These are phyloP conservation scores for Plantago rigida DNA, from an alignment of 305 asterid species.

Conservation along the genomic window DNA sequence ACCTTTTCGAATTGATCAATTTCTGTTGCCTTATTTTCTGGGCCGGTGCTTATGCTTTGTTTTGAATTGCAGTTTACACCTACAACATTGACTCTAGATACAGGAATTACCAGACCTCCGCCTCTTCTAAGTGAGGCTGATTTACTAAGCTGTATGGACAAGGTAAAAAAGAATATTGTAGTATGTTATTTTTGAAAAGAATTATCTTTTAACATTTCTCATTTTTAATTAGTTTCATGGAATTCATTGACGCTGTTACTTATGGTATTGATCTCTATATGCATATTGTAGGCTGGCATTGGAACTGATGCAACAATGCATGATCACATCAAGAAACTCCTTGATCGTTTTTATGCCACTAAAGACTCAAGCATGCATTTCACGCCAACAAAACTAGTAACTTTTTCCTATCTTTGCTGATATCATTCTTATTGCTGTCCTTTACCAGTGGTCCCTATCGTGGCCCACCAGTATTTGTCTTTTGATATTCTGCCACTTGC, in stretches of 20 bases:
- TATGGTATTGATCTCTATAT: slow-evolving; percentile 19
- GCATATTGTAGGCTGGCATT: slow-evolving; percentile 58
- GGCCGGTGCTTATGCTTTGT: slow-evolving; percentile 21
- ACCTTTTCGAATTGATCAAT: slow-evolving; percentile 5
- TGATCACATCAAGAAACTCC: slow-evolving; percentile 93
- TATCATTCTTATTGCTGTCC: slow-evolving; percentile 11
- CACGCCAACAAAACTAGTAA: slow-evolving; percentile 88
- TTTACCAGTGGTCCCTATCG: not conserved
- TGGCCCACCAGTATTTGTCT: not conserved
- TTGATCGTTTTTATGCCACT: slow-evolving; percentile 86
- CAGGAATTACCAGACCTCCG: slow-evolving; percentile 96
- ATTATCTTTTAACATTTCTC: slow-evolving; percentile 12
- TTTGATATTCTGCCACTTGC: not conserved
- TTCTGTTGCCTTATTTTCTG: slow-evolving; percentile 1
- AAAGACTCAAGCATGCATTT: slow-evolving; percentile 78
- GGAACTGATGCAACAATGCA: slow-evolving; percentile 99
- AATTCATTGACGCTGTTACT: slow-evolving; percentile 14
- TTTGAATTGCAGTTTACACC: slow-evolving; percentile 65
- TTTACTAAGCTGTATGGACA: slow-evolving; percentile 88
- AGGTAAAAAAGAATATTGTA: slow-evolving; percentile 36
- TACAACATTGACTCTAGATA: slow-evolving; percentile 75
- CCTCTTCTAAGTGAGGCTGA: slow-evolving; percentile 96
- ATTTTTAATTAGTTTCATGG: slow-evolving; percentile 1
- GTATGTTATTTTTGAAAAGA: slow-evolving; percentile 19
- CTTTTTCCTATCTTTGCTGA: slow-evolving; percentile 24